Conservation (phyloP, 2,329 filamentous ascomycete species). For the Rhinocladiella similis region DNA sequence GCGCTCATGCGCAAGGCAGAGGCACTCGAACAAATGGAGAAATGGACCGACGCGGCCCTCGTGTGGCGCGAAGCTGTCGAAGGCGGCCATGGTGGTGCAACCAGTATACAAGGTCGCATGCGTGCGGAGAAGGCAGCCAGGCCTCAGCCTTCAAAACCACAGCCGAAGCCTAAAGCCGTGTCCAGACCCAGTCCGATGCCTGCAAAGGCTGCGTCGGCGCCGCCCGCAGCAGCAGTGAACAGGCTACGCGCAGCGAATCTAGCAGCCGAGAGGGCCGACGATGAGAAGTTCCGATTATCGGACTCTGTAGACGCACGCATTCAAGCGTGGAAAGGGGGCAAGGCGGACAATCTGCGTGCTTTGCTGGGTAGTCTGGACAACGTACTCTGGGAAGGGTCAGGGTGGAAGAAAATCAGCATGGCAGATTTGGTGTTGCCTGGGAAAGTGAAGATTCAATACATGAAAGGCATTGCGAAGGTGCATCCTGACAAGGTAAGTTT, state of each 20-base stretch:
- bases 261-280: slow-evolving; percentile 81
- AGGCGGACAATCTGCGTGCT: slow-evolving; percentile 87
- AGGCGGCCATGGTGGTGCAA: slow-evolving; percentile 78
- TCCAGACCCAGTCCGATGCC: slow-evolving; percentile 45
- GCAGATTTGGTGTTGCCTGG: slow-evolving; percentile 88
- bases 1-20: slow-evolving; percentile 93
- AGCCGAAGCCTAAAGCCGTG: not conserved
- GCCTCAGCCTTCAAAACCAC: not conserved
- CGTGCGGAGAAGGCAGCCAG: slow-evolving; percentile 81
- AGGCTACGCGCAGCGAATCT: slow-evolving; percentile 80
- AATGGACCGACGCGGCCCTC: slow-evolving; percentile 78
- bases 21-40: slow-evolving; percentile 91
- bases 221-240: slow-evolving; percentile 69
- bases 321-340: slow-evolving; percentile 81
- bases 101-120: slow-evolving; percentile 80
- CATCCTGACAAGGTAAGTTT: slow-evolving; percentile 89
- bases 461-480: slow-evolving; percentile 98
- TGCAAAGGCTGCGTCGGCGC: slow-evolving; percentile 31
- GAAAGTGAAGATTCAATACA: slow-evolving; percentile 96
- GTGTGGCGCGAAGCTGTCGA: slow-evolving; percentile 85
- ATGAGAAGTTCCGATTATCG: slow-evolving; percentile 86
- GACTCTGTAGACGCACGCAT: slow-evolving; percentile 83
- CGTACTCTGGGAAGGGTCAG: slow-evolving; percentile 87
- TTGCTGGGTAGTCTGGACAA: slow-evolving; percentile 81
- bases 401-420: slow-evolving; percentile 96